Percentiles rank a stretch among this genome's conserved stretches.
Evolutionary conservation across 129 eudicot genomes (phyloP).

Genomic region (Flaveria brownii): DNA sequence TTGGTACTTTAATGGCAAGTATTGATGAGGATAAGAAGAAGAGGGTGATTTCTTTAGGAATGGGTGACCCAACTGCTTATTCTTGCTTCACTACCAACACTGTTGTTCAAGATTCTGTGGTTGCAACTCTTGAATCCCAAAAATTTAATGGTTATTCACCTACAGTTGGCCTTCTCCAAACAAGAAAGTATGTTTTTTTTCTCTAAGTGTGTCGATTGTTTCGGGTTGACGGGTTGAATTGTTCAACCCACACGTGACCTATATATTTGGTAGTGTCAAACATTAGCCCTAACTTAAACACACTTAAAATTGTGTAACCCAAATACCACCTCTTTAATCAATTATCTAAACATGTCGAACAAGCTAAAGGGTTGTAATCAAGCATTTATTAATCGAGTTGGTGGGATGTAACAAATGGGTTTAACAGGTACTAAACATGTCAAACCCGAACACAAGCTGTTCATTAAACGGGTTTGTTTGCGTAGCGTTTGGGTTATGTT

Average conservation of each 20-base stretch:
- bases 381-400: no score
- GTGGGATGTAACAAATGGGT: no score
- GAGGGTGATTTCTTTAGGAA: slow-evolving; percentile 68
- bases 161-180: slow-evolving; percentile 87
- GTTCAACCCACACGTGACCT: neutral
- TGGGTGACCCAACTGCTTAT: slow-evolving; percentile 93
- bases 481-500: no score
- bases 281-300: neutral
- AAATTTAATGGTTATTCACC: slow-evolving; percentile 91
- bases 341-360: neutral
- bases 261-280: neutral
- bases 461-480: no score
- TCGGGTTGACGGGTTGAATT: neutral
- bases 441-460: no score
- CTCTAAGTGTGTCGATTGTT: no score
- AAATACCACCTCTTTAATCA: no score
- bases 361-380: neutral
- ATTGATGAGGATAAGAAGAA: slow-evolving; percentile 32
- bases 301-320: no score
- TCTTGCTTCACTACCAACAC: slow-evolving; percentile 67
- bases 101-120: slow-evolving; percentile 62
- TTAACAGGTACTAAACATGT: no score
- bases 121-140: slow-evolving; percentile 53
- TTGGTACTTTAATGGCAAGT: slow-evolving; percentile 60
- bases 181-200: slow-evolving; percentile 55